phyloP scores from a whole-genome alignment of 2,329 filamentous ascomycete genomes.

The Cordyceps pruinosa region DNA sequence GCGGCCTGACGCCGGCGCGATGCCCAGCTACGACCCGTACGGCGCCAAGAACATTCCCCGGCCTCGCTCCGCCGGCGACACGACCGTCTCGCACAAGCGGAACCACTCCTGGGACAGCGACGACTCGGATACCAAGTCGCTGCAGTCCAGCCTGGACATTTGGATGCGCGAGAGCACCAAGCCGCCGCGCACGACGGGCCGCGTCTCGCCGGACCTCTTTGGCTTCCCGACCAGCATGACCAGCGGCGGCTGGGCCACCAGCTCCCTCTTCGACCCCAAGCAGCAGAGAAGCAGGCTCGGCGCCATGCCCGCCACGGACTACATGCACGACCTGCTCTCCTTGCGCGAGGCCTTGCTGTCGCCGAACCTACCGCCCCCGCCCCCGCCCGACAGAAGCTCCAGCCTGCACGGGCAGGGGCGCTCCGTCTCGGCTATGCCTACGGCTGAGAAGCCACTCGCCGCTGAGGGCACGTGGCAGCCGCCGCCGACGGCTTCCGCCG shows the following conservation, averaged over 20 bases:
- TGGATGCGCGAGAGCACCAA: conserved; percentile 51
- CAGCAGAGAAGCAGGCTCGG: conserved; percentile 20
- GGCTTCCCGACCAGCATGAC: conserved; percentile 38
- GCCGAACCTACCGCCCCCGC: conserved; percentile 34
- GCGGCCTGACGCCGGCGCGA: background rate
- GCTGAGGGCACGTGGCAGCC: conserved; percentile 14
- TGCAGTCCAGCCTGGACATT: conserved; percentile 47
- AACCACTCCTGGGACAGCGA: conserved; percentile 40
- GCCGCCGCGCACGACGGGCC: conserved; percentile 24
- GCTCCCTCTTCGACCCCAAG: conserved; percentile 38
- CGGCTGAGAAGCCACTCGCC: conserved; percentile 8
- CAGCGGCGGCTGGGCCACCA: conserved; percentile 39
- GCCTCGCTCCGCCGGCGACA: conserved; percentile 42
- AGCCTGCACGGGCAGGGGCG: conserved; percentile 45
- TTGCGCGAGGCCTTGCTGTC: conserved; percentile 34
- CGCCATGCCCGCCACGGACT: conserved; percentile 28
- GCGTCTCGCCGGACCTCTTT: conserved; percentile 47
- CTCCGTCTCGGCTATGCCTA: conserved; percentile 20
- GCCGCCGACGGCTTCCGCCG: conserved; percentile 13
- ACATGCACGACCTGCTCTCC: conserved; percentile 40
- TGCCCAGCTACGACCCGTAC: conserved; percentile 8
- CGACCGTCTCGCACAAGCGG: conserved; percentile 33
- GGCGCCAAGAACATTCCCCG: conserved; percentile 28
- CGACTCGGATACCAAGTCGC: conserved; percentile 34
- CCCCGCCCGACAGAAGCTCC: conserved; percentile 45